Evolutionary conservation across 257 asterid genomes (phyloP), one percentile per base, ranked within the genome.

Genomic region (Primulina huaijiensis): DNA sequence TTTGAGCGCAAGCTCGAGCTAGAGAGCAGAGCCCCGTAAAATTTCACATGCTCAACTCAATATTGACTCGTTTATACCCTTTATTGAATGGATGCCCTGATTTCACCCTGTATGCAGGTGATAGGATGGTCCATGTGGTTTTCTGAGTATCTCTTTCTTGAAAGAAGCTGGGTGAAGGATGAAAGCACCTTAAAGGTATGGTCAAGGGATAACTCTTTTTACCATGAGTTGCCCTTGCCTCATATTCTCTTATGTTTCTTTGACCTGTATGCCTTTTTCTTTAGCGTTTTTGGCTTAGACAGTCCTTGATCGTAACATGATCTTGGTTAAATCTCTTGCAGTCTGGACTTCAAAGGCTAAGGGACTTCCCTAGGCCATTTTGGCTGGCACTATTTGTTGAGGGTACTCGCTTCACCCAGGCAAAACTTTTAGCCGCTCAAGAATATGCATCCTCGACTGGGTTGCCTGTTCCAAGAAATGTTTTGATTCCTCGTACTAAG

Each of bases 41-140:
- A 35, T 35, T 43, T 43, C 55, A 43, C 55, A 43, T 43, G 7
- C 55, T 43, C 55, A 12, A 3, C 55, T 43, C 55, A 4, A 43
- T 43, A 43, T 11, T 4, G 6, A 43, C 55, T 43, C 55, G 14
- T 43, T 50, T 50, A 50, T 19, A 50, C 21, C 20, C 12, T 4
- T 3, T 43, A 0, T 50, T 16, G 8, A 38, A 52, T 35, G 19
- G 35, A 73, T 64, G 27, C 68, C 20, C 19, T 78, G 63, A 17
- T 75, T 72, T 31, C 31, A 60, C 25, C 10, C 52, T 81, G 17
- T 61, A 31, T 86, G 87, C 78, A 94, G 97, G 99, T 94, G 71
- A 86, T 94, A 67, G 99, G 97, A 64, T 94, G 97, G 97, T 90
- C 99, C 62, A 94, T 91, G 99, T 94, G 99, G 99, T 94, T 94